These are phyloP conservation scores for Chiua virens DNA, from an alignment of 768 basidiomycete genomes.

Conservation along the genomic window DNA sequence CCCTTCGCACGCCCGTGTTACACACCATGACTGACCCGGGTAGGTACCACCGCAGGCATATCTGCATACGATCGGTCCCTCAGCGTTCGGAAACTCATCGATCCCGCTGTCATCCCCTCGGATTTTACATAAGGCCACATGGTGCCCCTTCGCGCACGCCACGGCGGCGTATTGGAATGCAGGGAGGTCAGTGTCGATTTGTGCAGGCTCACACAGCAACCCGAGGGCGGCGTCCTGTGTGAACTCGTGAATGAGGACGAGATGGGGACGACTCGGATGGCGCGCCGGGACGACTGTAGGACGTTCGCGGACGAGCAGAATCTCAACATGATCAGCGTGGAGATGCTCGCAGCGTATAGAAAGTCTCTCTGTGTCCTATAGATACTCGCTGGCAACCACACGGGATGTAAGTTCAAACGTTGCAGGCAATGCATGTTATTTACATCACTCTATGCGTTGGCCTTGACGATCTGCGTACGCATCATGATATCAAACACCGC, in stretches of 20 bases:
- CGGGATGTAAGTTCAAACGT: no score
- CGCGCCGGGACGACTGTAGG: constrained; percentile 92
- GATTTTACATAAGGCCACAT: constrained; percentile 94
- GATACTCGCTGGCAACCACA: no score
- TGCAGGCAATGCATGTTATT: no score
- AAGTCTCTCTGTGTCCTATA: no score
- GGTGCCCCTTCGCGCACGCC: constrained; percentile 86
- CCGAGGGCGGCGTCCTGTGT: constrained; percentile 78
- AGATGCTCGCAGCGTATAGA: constrained; percentile 65
- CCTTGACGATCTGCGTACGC: no score
- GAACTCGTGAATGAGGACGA: constrained; percentile 94
- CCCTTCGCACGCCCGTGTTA: no score
- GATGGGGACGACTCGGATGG: constrained; percentile 89
- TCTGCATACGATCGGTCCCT: constrained; percentile 93
- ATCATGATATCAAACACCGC: no score
- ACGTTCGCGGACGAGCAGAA: constrained; percentile 89
- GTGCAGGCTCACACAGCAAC: constrained; percentile 67
- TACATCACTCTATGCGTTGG: no score
- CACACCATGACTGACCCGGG: constrained; percentile 45
- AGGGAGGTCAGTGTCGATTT: constrained; percentile 87
- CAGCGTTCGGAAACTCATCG: constrained; percentile 82
- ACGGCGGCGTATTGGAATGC: constrained; percentile 83
- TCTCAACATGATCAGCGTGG: constrained; percentile 92
- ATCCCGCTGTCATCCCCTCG: constrained; percentile 46
- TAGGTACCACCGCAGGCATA: constrained; percentile 96